Conservation (phyloP, 257 asterid species). For the Petrea volubilis region DNA sequence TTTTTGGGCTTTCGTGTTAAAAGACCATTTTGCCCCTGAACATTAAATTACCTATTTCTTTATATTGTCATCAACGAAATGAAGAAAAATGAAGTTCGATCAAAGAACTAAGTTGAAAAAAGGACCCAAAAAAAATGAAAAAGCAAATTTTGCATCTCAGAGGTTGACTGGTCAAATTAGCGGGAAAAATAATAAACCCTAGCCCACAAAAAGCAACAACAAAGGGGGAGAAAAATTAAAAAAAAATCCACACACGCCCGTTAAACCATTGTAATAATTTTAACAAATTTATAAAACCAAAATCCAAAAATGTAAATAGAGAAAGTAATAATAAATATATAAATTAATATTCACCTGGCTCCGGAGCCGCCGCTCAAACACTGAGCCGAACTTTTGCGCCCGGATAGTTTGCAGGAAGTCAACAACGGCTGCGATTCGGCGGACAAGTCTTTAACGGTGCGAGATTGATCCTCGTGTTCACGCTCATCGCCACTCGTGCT, state of each 20-base stretch:
- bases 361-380: slow-evolving; percentile 68
- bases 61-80: neutral
- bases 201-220: neutral
- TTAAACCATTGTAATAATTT: neutral
- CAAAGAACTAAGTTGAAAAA: too few relatives aligned
- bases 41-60: neutral
- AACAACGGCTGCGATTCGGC: slow-evolving; percentile 59
- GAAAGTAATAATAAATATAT: neutral
- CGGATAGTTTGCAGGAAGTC: slow-evolving; percentile 48
- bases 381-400: slow-evolving; percentile 54
- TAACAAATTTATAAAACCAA: neutral
- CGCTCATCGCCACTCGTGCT: slow-evolving; percentile 49
- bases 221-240: neutral
- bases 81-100: neutral
- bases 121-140: too few relatives aligned
- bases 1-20: too few relatives aligned
- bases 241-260: neutral
- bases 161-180: slow-evolving; percentile 16
- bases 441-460: slow-evolving; percentile 45
- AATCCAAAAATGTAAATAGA: neutral
- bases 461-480: slow-evolving; percentile 51
- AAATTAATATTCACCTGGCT: slow-evolving; percentile 52
- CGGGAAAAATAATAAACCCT: neutral
- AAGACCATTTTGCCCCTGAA: neutral
- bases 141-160: neutral